These are phyloP conservation scores for Orbilia ellipsospora DNA, from an alignment of 2,329 filamentous ascomycete species.

Conservation along the genomic window DNA sequence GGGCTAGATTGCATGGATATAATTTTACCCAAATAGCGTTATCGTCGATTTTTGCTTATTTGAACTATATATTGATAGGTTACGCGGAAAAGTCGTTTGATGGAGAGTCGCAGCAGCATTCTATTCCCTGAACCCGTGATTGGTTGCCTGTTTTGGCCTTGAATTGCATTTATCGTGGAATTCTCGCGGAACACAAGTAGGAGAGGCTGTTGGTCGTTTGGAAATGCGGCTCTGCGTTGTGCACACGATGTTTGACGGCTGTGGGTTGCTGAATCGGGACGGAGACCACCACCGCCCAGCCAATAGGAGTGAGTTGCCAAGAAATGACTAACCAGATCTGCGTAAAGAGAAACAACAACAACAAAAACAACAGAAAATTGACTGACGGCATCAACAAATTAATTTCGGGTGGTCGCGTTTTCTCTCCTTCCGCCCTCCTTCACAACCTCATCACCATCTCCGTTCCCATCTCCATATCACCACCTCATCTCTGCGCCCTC, in stretches of 20 bases:
- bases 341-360: conserved; percentile 52
- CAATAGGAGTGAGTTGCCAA: conserved; percentile 31
- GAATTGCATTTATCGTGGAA: too few species aligned
- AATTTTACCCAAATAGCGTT: too few species aligned
- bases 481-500: neutral
- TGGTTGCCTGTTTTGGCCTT: too few species aligned
- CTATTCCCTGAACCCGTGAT: too few species aligned
- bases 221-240: conserved; percentile 17
- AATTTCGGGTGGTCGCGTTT: conserved; percentile 42
- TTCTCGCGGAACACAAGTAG: too few species aligned
- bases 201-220: neutral
- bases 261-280: conserved; percentile 15
- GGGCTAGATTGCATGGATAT: too few species aligned
- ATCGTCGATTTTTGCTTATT: too few species aligned
- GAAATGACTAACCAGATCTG: conserved; percentile 35
- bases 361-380: conserved; percentile 17
- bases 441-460: conserved; percentile 8
- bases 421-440: conserved; percentile 4
- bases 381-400: conserved; percentile 13
- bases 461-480: conserved; percentile 8
- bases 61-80: too few species aligned
- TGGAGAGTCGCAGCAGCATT: too few species aligned
- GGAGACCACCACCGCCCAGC: neutral
- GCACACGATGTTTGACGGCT: neutral
- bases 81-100: too few species aligned